Evolutionary conservation across 2,329 filamentous ascomycete genomes (phyloP), one percentile per base, ranked within the genome.

Genomic region (Huntiella omanensis): DNA sequence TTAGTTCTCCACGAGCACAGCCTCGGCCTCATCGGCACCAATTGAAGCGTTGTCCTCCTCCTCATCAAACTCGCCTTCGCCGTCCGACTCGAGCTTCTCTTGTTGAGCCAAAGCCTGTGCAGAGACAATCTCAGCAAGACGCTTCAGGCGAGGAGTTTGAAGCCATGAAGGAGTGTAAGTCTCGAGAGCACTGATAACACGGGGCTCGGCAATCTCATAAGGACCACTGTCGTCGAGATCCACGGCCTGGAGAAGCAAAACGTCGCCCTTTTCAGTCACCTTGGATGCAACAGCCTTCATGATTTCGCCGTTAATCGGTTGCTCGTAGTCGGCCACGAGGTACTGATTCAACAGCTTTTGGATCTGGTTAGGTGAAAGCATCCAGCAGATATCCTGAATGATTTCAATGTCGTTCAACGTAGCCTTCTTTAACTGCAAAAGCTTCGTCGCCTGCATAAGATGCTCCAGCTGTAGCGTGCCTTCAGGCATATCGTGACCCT

Each of bases 311-410:
- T 98, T 96, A 64, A 98, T 98, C 34, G 91, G 91, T 64, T 96
- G 91, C 64, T 98, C 91, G 62, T 98, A 98, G 64, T 98, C 91
- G 50, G 91, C 91, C 48, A 98, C 88, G 42, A 98, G 75, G 60
- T 98, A 98, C 63, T 98, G 91, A 65, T 98, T 98, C 54, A 98
- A 71, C 33, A 98, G 75, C 68, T 98, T 98, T 64, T 98, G 91
- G 52, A 98, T 98, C 63, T 98, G 91, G 64, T 95, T 96, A 45
- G 91, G 91, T 1, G 88, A 95, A 45, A 98, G 74, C 88, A 96
- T 96, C 88, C 88, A 96, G 73, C 91, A 98, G 56, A 98, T 98
- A 61, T 98, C 91, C 67, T 98, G 91, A 57, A 98, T 98, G 57
- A 98, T 98, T 65, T 98, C 91, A 57, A 98, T 98, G 58, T 98